Evolutionary conservation across 2,329 filamentous ascomycete genomes (phyloP).

Genomic region (Seiridium cupressi): DNA sequence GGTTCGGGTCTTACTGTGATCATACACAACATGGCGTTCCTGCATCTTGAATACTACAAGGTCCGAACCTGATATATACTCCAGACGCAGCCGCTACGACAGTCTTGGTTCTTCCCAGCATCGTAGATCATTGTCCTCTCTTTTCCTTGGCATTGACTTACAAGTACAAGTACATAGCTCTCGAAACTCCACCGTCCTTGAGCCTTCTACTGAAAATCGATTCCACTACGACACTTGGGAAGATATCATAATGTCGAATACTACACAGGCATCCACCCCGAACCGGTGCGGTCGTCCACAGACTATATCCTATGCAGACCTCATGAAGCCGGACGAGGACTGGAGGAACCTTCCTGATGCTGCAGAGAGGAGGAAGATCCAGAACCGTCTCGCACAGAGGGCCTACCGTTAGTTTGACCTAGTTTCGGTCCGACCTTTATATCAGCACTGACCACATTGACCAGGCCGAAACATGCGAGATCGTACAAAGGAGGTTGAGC

Average conservation of each 20-base stretch:
- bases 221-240: background rate
- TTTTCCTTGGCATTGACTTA: background rate
- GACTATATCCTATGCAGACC: conserved; percentile 29
- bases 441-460: background rate
- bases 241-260: background rate
- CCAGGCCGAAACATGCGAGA: conserved; percentile 31
- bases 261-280: background rate
- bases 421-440: conserved; percentile 1
- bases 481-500: conserved; percentile 30
- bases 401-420: conserved; percentile 27
- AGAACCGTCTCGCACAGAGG: conserved; percentile 31
- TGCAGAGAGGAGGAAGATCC: conserved; percentile 31
- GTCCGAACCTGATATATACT: background rate
- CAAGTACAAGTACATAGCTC: background rate
- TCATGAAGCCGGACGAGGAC: conserved; percentile 33
- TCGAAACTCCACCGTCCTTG: background rate
- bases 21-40: background rate
- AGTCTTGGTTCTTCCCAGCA: background rate
- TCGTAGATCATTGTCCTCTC: background rate
- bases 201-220: no score
- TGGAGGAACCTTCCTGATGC: conserved; percentile 31
- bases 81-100: background rate
- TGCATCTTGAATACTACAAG: background rate
- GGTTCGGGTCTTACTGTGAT: background rate
- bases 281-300: conserved; percentile 28